Evolutionary conservation across 2,329 filamentous ascomycete species (phyloP).

Genomic region (Botryotinia narcissicola): DNA sequence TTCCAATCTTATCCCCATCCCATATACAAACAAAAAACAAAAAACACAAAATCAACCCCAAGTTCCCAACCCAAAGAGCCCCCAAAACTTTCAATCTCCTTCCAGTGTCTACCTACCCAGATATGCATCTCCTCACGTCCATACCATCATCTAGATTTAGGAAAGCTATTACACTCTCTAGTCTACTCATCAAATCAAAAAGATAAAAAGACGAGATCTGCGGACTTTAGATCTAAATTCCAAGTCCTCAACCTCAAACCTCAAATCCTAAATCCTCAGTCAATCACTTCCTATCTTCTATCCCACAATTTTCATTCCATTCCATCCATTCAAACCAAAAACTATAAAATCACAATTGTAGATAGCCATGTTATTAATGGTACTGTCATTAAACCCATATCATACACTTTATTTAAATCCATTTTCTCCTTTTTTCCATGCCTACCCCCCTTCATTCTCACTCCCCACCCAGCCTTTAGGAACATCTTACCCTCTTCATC

Average conservation of each 20-base stretch:
- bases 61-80: no score
- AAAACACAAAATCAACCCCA: no score
- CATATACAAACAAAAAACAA: no score
- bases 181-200: no score
- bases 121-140: no score
- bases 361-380: not conserved
- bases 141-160: no score
- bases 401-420: not conserved
- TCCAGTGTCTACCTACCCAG: not conserved
- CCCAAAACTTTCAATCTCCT: no score
- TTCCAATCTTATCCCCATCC: no score
- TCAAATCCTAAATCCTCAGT: not conserved
- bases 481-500: not conserved
- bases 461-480: not conserved
- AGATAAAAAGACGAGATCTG: no score
- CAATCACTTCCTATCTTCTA: accelerated
- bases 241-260: no score
- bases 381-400: slow-evolving; percentile 6
- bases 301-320: not conserved
- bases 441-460: not conserved
- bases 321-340: not conserved
- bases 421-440: not conserved
- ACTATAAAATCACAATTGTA: not conserved
- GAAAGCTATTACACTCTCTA: no score
- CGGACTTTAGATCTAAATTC: no score